phyloP scores from a whole-genome alignment of 2,329 filamentous ascomycete genomes.

The Colletotrichum navitas region DNA sequence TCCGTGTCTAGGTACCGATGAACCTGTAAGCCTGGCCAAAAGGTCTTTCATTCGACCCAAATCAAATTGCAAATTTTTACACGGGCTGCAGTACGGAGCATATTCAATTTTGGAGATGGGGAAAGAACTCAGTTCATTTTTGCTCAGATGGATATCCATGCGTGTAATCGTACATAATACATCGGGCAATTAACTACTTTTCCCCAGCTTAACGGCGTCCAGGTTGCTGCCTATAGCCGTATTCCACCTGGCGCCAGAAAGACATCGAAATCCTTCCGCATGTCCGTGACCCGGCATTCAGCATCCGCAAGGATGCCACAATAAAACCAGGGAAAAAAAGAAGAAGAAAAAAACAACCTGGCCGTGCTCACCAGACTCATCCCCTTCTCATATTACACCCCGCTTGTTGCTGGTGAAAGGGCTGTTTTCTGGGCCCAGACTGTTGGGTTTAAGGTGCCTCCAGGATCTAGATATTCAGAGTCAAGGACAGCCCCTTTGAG shows the following conservation, averaged over 20 bases:
- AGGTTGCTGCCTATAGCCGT: neutral
- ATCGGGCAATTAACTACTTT: neutral
- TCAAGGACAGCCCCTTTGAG: constrained; percentile 42
- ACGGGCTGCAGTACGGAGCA: neutral
- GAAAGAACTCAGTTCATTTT: constrained; percentile 9
- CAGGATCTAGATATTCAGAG: constrained; percentile 37
- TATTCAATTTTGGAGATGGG: neutral
- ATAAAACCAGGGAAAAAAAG: neutral
- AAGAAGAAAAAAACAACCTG: neutral
- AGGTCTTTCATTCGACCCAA: neutral
- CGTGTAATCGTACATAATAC: constrained; percentile 36
- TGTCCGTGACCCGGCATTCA: neutral
- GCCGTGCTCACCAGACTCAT: neutral
- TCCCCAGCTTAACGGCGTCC: neutral
- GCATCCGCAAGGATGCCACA: neutral
- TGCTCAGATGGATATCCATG: constrained; percentile 28
- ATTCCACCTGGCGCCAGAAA: neutral
- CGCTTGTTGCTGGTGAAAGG: constrained; percentile 5
- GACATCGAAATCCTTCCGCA: neutral
- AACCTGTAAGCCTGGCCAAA: neutral
- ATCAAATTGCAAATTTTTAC: neutral
- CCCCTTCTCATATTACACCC: neutral
- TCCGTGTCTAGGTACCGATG: neutral
- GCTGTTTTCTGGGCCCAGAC: neutral
- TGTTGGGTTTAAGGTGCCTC: constrained; percentile 15